Evolutionary conservation across 2,329 filamentous ascomycete genomes (phyloP).

Genomic region (Rutstroemia sp.): DNA sequence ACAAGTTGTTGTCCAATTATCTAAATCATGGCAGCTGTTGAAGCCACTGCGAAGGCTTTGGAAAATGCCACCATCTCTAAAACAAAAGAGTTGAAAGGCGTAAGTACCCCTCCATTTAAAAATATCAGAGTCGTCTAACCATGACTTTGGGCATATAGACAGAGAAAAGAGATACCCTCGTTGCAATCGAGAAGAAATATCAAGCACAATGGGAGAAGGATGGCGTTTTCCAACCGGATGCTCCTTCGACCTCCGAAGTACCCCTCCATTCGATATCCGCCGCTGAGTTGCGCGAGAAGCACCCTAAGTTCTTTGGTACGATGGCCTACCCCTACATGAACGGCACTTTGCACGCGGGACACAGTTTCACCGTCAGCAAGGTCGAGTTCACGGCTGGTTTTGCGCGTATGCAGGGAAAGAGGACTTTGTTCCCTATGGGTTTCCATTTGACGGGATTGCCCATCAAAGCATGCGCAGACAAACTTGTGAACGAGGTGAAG

Average conservation of each 20-base stretch:
- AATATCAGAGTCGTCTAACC: constrained; percentile 15
- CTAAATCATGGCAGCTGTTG: constrained; percentile 37
- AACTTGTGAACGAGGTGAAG: constrained; percentile 82
- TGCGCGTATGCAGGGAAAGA: constrained; percentile 84
- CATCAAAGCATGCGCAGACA: constrained; percentile 96
- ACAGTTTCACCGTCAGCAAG: constrained; percentile 87
- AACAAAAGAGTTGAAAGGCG: constrained; percentile 54
- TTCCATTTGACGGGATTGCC: constrained; percentile 98
- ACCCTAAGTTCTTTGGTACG: constrained; percentile 86
- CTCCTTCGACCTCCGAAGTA: constrained; percentile 71
- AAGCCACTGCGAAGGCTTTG: constrained; percentile 36
- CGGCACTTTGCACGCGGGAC: constrained; percentile 80
- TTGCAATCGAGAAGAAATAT: constrained; percentile 84
- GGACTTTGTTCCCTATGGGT: constrained; percentile 79
- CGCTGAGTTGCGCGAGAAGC: constrained; percentile 67
- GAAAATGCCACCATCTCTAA: constrained; percentile 47
- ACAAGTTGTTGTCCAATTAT: neutral
- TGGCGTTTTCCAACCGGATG: constrained; percentile 76
- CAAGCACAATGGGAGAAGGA: constrained; percentile 75
- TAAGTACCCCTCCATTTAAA: constrained; percentile 30
- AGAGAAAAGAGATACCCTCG: constrained; percentile 77
- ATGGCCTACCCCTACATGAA: constrained; percentile 81
- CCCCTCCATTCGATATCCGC: constrained; percentile 67
- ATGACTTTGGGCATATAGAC: constrained; percentile 44
- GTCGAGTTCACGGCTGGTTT: constrained; percentile 87